Conservation (phyloP, 2,329 filamentous ascomycete genomes). For the Plectosphaerella plurivora region DNA sequence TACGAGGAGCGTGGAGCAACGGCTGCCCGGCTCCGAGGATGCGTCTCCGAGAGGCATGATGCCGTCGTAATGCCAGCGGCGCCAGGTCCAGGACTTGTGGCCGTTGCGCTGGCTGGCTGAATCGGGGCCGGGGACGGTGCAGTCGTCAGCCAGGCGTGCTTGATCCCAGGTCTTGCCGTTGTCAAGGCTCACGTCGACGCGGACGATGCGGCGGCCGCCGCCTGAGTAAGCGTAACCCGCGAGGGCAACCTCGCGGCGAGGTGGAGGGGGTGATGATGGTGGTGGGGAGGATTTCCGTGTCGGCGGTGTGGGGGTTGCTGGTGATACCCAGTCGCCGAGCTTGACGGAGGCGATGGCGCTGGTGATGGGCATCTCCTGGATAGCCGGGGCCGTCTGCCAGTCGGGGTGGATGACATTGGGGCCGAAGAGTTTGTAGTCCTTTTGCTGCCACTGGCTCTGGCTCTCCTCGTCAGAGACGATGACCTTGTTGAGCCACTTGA, state of each 20-base stretch:
- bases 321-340: conserved; percentile 30
- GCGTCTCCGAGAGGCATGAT: conserved; percentile 28
- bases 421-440: conserved; percentile 66
- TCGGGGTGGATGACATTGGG: conserved; percentile 57
- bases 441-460: conserved; percentile 59
- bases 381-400: conserved; percentile 59
- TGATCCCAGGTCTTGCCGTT: conserved; percentile 61
- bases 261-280: background rate
- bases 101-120: conserved; percentile 30
- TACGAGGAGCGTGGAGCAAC: conserved; percentile 52
- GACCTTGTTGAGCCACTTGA: conserved; percentile 66
- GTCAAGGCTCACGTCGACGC: conserved; percentile 64
- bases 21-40: conserved; percentile 16
- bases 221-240: conserved; percentile 66
- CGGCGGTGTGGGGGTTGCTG: background rate
- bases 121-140: conserved; percentile 22
- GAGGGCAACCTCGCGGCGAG: conserved; percentile 28
- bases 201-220: conserved; percentile 59
- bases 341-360: conserved; percentile 56
- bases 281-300: background rate
- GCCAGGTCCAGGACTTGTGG: conserved; percentile 58
- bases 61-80: conserved; percentile 55
- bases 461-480: conserved; percentile 63
- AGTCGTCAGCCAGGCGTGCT: conserved; percentile 52
- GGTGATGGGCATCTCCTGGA: conserved; percentile 66